Base-by-base conservation (phyloP, 495 filamentous ascomycete genomes). In the Rusavskia elegans region DNA sequence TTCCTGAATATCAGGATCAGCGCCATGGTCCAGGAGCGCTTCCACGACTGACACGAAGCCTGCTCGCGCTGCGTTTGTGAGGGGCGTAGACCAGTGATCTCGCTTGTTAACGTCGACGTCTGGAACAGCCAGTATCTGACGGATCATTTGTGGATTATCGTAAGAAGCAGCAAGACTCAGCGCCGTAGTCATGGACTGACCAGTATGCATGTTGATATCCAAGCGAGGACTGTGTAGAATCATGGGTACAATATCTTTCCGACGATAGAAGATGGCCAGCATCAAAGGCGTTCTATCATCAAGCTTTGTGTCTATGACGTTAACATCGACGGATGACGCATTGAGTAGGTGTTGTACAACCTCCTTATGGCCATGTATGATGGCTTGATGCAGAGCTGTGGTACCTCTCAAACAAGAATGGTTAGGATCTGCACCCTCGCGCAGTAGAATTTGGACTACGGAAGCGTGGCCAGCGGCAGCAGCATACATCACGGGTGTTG, bases 401-500 rank as follows among this genome's bases (percentile, higher is more conserved):
- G 39, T 49, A 9, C 55, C 49, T 27, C 48, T 39, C 19, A n/a
- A 38, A 29, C 51, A 46, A 3, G 23, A 16, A 27, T 45, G 13
- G 2, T 53, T 57, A 3, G 45, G 45, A 27, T 52, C 49, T 1
- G 53, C 45, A 20, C 49, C 48, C 20, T 32, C 21, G 19, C 52
- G 19, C 25, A 64, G 41, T 13, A 61, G 40, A 39, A 29, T 17
- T 25, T 48, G 35, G 2, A 62, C 60, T 20, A 60, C 40, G 8
- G 21, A 17, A 10, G 32, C 29, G 49, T 63, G 60, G 10, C 62
- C 62, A 17, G 52, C 38, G 5, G 23, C 41, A 46, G 61, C 38
- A 17, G 61, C 62, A 51, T 56, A 59, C 40, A 54, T 52, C 14
- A 64, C 52, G 11, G 62, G 61, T 16, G 59, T 64, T 13, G 51